Base-by-base conservation (phyloP, 768 basidiomycete genomes). In the Mycena alexandri region DNA sequence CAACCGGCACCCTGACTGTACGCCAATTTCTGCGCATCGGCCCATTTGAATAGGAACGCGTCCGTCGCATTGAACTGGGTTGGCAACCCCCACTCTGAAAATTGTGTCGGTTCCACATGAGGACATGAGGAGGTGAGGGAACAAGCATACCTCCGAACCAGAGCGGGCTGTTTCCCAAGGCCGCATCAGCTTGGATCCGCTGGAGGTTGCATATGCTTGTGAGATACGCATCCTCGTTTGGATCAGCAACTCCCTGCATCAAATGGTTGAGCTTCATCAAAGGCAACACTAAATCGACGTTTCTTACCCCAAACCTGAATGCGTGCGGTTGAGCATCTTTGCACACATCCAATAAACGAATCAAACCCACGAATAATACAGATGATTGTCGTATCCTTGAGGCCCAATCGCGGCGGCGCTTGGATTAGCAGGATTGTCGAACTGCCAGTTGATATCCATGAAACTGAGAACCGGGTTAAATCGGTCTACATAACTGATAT, bases 371-470 rank as follows among this genome's bases (percentile, higher is more conserved):
- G 81, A 86, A 73, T 92, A 93, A 75, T 93, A 94, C 17, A 94
- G 74, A 77, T 94, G 93, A 60, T 93, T 91, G 71, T 94, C 93
- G 70, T 94, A 94, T 38, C 57, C 58, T 71, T 91, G 90, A 14
- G 92, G 90, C 1, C 93, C 93, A 47, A 85, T 84, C 6, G 84
- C 83, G 25, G 89, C 92, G 55, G 87, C 81, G 9, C 89, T 87
- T 16, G 93, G 93, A 73, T 94, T 94, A 7, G 90, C 14, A 19
- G 88, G 90, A 76, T 87, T 83, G 72, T 90, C 84, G 75, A 82
- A 77, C 73, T 94, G 93, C 93, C 93, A 94, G 65, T 86, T 88
- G 52, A 91, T 73, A 70, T 94, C 92, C 92, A 93, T 93, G 75
- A 93, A 93, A 70, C 92, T 94, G 41, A 53, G 71, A 75, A 36